Conservation (phyloP, 2,329 filamentous ascomycete genomes). For the Mollisiaceae sp. region DNA sequence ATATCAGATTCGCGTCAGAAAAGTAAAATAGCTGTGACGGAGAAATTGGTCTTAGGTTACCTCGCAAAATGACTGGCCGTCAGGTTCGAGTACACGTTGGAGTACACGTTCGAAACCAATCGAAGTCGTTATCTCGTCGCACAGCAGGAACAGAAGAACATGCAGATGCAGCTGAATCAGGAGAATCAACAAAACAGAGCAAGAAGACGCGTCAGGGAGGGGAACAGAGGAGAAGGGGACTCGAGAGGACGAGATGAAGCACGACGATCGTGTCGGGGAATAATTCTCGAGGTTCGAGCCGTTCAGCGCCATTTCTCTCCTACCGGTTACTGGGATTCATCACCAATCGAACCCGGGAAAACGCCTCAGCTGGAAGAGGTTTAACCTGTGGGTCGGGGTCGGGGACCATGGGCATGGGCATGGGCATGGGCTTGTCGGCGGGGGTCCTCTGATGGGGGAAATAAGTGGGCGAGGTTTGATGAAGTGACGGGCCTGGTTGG, state of each 20-base stretch:
- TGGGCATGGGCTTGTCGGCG: not conserved
- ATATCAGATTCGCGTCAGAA: slow-evolving; percentile 28
- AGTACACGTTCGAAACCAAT: slow-evolving; percentile 11
- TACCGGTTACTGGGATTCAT: slow-evolving; percentile 8
- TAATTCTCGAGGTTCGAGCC: slow-evolving; percentile 1
- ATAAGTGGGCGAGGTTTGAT: slow-evolving; percentile 12
- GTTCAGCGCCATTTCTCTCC: not conserved
- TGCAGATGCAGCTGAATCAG: slow-evolving; percentile 5
- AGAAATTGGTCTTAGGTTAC: slow-evolving; percentile 25
- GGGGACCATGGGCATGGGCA: not conserved
- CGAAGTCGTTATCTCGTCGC: slow-evolving; percentile 13
- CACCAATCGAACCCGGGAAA: not conserved
- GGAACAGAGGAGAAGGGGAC: not conserved
- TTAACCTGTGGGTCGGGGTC: not conserved
- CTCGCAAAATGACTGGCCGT: slow-evolving; percentile 23
- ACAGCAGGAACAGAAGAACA: slow-evolving; percentile 12
- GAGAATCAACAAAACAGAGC: not conserved
- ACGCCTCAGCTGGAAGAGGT: slow-evolving; percentile 9
- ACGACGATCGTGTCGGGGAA: not conserved
- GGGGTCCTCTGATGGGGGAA: not conserved
- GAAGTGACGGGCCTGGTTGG: not conserved
- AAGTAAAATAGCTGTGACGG: slow-evolving; percentile 24
- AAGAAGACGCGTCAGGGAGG: slow-evolving; percentile 3
- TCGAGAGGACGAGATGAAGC: not conserved
- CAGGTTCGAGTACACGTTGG: slow-evolving; percentile 15